Evolutionary conservation across 352 stramenopile species (phyloP), one percentile per base, ranked within the genome.

Genomic region (Phytopythium litorale): DNA sequence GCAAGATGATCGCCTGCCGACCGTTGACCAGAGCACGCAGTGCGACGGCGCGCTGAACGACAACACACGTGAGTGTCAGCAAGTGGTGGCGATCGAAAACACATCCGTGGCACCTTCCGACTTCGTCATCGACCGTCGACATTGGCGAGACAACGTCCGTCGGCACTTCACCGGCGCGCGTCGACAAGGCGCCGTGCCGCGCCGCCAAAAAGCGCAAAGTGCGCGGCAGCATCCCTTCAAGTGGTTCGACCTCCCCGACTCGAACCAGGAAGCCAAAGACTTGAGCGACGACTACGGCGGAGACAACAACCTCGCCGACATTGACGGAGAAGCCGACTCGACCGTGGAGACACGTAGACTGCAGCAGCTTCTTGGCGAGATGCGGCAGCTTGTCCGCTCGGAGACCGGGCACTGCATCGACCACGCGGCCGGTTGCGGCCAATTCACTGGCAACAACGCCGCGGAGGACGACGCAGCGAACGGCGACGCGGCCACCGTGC

Each of bases 21-120:
- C 35, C n/a, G 9, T 33, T 33, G 53, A 58, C 7, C 53, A 58
- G 42, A 16, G 35, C 15, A 49, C 53, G 18, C 53, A 58, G 25
- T 58, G 53, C 35, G 53, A 58, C 12, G 5, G 21, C 3, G 6
- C 9, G 15, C 46, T 13, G 13, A 6, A 19, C 16, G 6, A 13
- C 3, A 23, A 8, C 5, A 2, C 48, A 3, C 48, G 11, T 16
- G 46, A n/a, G 23, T 25, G 21, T 32, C 8, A 32, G 9, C n/a
- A 32, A 32, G 45, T 23, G 13, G 23, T 13, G 25, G 23, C 15
- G 25, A 11, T n/a, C 23, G 13, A 11, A 8, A 18, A 15, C 6
- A 1, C 6, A 7, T 21, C 28, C 25, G 23, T 23, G 6, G 15
- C 13, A 15, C 48, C 48, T 23, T 16, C 28, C 37, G 48, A 54